Conservation (phyloP, 148 eudicot species). For the Arctostaphylos glauca region DNA sequence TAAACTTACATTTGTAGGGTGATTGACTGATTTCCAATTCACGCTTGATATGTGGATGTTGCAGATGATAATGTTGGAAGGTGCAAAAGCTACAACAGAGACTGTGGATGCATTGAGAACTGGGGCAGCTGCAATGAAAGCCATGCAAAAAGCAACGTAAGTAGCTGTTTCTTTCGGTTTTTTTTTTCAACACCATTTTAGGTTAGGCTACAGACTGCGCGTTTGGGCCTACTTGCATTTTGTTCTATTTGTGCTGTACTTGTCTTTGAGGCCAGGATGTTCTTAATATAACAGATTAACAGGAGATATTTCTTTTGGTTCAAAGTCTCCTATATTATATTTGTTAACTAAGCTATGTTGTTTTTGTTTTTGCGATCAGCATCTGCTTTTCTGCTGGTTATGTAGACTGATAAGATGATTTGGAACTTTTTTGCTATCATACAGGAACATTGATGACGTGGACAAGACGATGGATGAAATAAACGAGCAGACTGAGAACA, state of each 20-base stretch:
- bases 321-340: no score
- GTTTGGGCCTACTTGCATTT: background rate
- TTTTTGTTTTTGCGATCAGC: no score
- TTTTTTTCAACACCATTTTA: background rate
- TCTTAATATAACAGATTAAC: background rate
- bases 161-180: conserved; percentile 13
- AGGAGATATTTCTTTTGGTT: background rate
- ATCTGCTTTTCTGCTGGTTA: no score
- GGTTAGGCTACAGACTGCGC: background rate
- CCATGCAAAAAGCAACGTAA: conserved; percentile 61
- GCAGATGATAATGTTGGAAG: conserved; percentile 61
- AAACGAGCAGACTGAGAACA: conserved; percentile 55
- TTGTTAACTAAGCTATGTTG: no score
- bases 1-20: background rate
- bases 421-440: conserved; percentile 4
- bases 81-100: conserved; percentile 63
- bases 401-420: background rate
- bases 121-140: conserved; percentile 67
- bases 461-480: conserved; percentile 68
- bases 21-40: conserved; percentile 13
- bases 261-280: background rate
- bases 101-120: conserved; percentile 61
- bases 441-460: conserved; percentile 53
- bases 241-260: background rate
- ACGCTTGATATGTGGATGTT: background rate